Evolutionary conservation across 495 filamentous ascomycete species (phyloP).

Genomic region (Aspergillus bridgeri): DNA sequence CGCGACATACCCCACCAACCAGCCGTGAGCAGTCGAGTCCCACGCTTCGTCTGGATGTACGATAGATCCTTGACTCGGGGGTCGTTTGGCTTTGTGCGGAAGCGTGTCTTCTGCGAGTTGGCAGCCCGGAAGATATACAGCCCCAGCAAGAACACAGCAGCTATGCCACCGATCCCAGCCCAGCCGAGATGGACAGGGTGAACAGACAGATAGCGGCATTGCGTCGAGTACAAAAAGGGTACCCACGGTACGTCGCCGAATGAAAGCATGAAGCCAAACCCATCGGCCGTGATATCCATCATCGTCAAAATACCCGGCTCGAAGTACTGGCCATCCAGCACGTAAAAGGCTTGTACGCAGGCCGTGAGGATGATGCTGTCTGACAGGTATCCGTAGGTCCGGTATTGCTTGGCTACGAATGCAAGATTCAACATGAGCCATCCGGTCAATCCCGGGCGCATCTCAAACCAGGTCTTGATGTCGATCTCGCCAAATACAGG

Average conservation of each 20-base stretch:
- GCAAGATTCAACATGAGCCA: constrained; percentile 78
- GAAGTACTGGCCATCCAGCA: constrained; percentile 71
- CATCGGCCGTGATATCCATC: constrained; percentile 84
- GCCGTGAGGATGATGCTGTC: constrained; percentile 76
- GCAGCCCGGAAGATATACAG: constrained; percentile 77
- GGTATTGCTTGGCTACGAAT: constrained; percentile 76
- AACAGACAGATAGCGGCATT: constrained; percentile 71
- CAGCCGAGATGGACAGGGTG: constrained; percentile 71
- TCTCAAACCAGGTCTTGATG: constrained; percentile 76
- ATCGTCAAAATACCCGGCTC: constrained; percentile 81
- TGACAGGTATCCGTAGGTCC: constrained; percentile 65
- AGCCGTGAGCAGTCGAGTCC: constrained; percentile 66
- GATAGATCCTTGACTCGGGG: constrained; percentile 65
- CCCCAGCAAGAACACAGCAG: constrained; percentile 59
- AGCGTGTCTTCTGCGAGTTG: constrained; percentile 81
- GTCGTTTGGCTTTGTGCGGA: constrained; percentile 75
- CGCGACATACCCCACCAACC: constrained; percentile 87
- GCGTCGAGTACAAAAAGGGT: constrained; percentile 76
- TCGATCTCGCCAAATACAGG: constrained; percentile 68
- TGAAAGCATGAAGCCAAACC: constrained; percentile 83
- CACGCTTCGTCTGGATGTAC: constrained; percentile 74
- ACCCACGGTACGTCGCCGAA: constrained; percentile 88
- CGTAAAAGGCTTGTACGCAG: constrained; percentile 67
- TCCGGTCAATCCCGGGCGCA: constrained; percentile 77
- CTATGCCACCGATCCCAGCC: constrained; percentile 49